phyloP scores from a whole-genome alignment of 148 eudicot genomes.

The Simmondsia chinensis region DNA sequence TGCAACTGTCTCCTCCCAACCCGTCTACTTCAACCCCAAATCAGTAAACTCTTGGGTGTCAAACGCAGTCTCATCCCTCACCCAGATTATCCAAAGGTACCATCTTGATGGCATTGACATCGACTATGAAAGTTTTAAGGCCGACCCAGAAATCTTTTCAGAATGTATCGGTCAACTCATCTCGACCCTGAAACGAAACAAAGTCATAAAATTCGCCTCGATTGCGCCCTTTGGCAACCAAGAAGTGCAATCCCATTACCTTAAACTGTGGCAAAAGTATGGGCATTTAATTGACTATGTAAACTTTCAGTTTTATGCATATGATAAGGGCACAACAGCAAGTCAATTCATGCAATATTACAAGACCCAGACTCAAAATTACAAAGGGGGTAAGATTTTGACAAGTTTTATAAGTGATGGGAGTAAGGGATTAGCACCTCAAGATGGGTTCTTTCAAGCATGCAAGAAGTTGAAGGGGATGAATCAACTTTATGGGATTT shows the following conservation, averaged over 20 bases:
- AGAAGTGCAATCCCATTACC: conserved; percentile 27
- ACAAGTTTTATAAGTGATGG: conserved; percentile 39
- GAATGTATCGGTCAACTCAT: conserved; percentile 41
- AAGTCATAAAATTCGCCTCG: conserved; percentile 27
- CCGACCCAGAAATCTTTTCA: conserved; percentile 20
- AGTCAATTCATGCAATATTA: conserved; percentile 25
- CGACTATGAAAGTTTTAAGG: conserved; percentile 42
- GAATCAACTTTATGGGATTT: conserved; percentile 29
- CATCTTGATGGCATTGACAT: conserved; percentile 36
- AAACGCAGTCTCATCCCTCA: conserved; percentile 33
- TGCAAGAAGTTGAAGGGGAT: conserved; percentile 21
- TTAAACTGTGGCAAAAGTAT: conserved; percentile 28
- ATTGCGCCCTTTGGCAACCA: conserved; percentile 34
- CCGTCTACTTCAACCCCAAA: conserved; percentile 28
- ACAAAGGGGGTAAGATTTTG: conserved; percentile 36
- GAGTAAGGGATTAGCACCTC: conserved; percentile 34
- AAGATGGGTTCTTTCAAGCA: conserved; percentile 25
- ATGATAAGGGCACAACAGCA: conserved; percentile 26
- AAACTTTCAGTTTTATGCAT: conserved; percentile 44
- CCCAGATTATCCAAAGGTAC: conserved; percentile 14
- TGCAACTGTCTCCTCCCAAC: conserved; percentile 12
- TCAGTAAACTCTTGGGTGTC: conserved; percentile 36
- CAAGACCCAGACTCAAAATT: conserved; percentile 23
- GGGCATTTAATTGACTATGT: conserved; percentile 36
- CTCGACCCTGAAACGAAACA: conserved; percentile 20